phyloP scores from a whole-genome alignment of 805 yeast genomes.

The Candida germanica region DNA sequence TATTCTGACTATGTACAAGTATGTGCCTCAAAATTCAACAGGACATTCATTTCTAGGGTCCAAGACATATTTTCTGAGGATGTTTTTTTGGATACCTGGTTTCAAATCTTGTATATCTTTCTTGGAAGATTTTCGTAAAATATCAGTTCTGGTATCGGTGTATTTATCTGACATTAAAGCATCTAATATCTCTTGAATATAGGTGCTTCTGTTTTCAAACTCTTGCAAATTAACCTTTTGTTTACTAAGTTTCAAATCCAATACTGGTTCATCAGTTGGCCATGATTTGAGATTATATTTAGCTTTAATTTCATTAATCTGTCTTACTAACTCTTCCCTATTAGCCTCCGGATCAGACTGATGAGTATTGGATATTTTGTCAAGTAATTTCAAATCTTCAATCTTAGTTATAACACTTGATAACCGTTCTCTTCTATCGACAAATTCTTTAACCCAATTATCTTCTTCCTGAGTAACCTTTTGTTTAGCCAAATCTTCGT shows the following conservation, averaged over 20 bases:
- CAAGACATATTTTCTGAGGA: slow-evolving; percentile 58
- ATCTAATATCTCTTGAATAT: slow-evolving; percentile 29
- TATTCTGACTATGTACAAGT: no score
- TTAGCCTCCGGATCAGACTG: slow-evolving; percentile 19
- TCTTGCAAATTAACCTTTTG: slow-evolving; percentile 21
- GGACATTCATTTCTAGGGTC: slow-evolving; percentile 28
- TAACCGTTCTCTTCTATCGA: slow-evolving; percentile 37
- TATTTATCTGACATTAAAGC: slow-evolving; percentile 29
- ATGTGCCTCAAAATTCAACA: slow-evolving; percentile 8
- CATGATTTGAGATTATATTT: slow-evolving; percentile 38
- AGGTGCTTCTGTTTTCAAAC: slow-evolving; percentile 25
- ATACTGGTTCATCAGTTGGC: slow-evolving; percentile 41
- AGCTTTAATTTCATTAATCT: slow-evolving; percentile 34
- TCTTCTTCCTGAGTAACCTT: slow-evolving; percentile 68
- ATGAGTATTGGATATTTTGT: slow-evolving; percentile 24
- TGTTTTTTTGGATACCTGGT: slow-evolving; percentile 60
- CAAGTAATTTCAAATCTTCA: slow-evolving; percentile 37
- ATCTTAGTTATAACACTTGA: slow-evolving; percentile 28
- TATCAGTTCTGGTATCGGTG: slow-evolving; percentile 18
- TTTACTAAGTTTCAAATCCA: slow-evolving; percentile 28
- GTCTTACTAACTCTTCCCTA: slow-evolving; percentile 16
- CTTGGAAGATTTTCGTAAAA: slow-evolving; percentile 20
- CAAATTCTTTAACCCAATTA: slow-evolving; percentile 51
- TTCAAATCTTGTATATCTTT: slow-evolving; percentile 16
- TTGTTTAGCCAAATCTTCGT: slow-evolving; percentile 68